Base-by-base conservation (phyloP, 2,329 filamentous ascomycete genomes). In the Calonectria leucothoes region DNA sequence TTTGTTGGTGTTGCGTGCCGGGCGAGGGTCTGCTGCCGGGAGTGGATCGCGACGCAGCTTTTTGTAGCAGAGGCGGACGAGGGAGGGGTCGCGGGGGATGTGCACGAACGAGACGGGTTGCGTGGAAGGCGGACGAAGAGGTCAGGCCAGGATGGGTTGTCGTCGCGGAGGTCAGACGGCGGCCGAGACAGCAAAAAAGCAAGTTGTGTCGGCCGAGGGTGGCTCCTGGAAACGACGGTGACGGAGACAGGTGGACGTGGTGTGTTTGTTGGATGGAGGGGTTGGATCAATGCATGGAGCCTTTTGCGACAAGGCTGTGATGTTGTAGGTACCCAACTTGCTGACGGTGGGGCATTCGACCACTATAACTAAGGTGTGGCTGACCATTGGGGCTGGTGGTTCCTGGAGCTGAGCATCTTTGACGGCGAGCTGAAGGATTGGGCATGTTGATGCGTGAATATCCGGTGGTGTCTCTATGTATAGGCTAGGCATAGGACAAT, bases 281-380 rank as follows among this genome's bases (percentile, higher is more conserved):
- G 78, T 80, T 76, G 66, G 55, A 64, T 75, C 75, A 77, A 72
- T 52, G 61, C 33, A 42, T 64, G 67, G 67, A 70, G 67, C 67
- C 78, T 79, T 72, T 76, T 74, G 76, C 78, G 78, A 79, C 78
- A 72, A 79, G 78, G 78, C 78, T 79, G 69, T 69, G 76, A 80
- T 78, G 71, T n/a, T 78, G 55, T 77, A 77, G 63, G 77, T 68
- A 64, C 67, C 67, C 37, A 70, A 63, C 45, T 29, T 20, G 59
- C 39, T 71, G 73, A 76, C 77, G 75, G 77, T 76, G 77, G 77
- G 74, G 76, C 77, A 77, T 37, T 59, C 6, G 27, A 64, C 59
- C 35, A 64, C 51, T 48, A 42, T 64, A 64, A 42, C 37, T 64
- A 45, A 70, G 67, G 57, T 70, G 67, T 69, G 67, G 67, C 67